Evolutionary conservation across 305 asterid genomes (phyloP), one percentile per base, ranked within the genome.

Genomic region (Withania somnifera): DNA sequence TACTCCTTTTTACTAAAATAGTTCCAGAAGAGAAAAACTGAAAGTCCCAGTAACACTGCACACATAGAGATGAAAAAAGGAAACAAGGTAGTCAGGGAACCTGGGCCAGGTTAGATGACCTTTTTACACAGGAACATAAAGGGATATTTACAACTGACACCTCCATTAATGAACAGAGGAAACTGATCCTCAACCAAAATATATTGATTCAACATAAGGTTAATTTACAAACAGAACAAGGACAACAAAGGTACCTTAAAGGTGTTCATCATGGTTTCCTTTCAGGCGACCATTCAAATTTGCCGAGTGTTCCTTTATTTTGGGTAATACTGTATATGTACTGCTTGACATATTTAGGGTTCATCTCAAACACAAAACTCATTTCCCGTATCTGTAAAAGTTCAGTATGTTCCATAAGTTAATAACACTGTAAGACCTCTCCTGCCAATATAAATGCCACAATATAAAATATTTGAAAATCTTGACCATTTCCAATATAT

Each of bases 361-460:
- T 92, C 85, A 89, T 90, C 87, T 92, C 98, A 51, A 92, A 92
- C 91, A 91, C 88, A 82, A 95, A 92, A 83, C 92, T 84, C 98
- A 90, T 93, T 79, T 92, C 97, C 87, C 86, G 87, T 82, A 95
- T 90, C 93, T 93, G 80, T 51, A 88, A 90, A 88, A 83, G 79
- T 64, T 17, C 83, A 66, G 11, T 32, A 42, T 32, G 45, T 50
- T 66, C 24, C 83, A 81, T 34, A 71, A 19, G 57, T 51, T 51
- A 76, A 22, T 51, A 73, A 14, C 26, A 73, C 3, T 24, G 42
- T 47, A 73, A 14, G 79, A 73, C 26, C 52, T 40, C 34, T 51
- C 80, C 63, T 51, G 28, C 30, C 7, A 51, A 30, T 2, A 10
- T 17, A 73, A 75, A 10, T 28, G 60, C 24, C 63, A 75, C 58